Evolutionary conservation across 1,284 basidiomycete genomes (phyloP), one percentile per base, ranked within the genome.

Genomic region (Moesziomyces parantarcticus): DNA sequence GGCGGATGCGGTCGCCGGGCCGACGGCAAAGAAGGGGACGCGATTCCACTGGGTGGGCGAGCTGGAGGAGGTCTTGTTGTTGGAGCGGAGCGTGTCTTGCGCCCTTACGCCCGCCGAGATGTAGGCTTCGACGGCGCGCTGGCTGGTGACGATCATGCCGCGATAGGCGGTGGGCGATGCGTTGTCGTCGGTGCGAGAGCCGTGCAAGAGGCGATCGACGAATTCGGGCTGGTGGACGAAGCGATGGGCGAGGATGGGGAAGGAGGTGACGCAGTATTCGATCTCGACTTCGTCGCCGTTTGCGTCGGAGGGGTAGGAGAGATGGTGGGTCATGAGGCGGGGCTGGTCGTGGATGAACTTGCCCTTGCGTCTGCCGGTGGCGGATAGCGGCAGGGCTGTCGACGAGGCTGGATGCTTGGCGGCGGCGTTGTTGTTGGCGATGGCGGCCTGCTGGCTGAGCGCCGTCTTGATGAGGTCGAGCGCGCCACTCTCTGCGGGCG

Each of bases 11-110:
- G 81, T 83, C 0, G 81, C 78, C 2, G 78, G 81, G 0, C 81
- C 81, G 2, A 81, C 78, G n/a, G 76, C 77, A 52, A 81, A 83
- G 74, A 80, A 79, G 18, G 80, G 80, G 18, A 75, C 63, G n/a
- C 60, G 66, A 25, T 55, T 71, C 79, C 79, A 80, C 32, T 63
- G 60, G 3, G 67, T 67, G 3, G 67, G 67, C 7, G 58, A 73
- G 29, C 64, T 67, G 34, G 54, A 50, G 5, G 64, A 60, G 16
- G 48, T 53, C 34, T 65, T 64, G 21, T 40, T 54, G 3, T 62
- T 51, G 50, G 53, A 39, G n/a, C 63, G 50, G 1, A 68, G 46
- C 8, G 58, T 36, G 13, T 60, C 56, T 21, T 67, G 54, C 3
- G 71, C 68, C 21, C 49, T 57, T 32, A 62, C 52, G 32, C 70